Evolutionary conservation across 305 asterid species (phyloP).

Genomic region (Fraxinus latifolia): DNA sequence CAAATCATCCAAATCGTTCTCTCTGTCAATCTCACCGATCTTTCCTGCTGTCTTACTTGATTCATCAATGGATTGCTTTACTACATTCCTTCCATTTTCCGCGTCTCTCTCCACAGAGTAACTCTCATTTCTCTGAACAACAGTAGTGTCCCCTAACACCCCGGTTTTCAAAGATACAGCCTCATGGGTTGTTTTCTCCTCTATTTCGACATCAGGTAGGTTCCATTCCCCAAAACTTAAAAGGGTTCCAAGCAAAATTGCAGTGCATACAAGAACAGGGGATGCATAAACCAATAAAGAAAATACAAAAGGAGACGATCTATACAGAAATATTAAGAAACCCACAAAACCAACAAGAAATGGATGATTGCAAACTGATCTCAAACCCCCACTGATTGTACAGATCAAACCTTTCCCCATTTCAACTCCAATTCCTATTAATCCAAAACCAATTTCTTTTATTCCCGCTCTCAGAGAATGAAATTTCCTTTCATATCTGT

Average conservation of each 20-base stretch:
- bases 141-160: constrained; percentile 37
- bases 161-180: constrained; percentile 40
- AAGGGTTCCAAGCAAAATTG: constrained; percentile 73
- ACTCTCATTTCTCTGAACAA: constrained; percentile 52
- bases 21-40: constrained; percentile 31
- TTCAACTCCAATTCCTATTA: constrained; percentile 54
- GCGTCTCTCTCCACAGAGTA: constrained; percentile 42
- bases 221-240: constrained; percentile 75
- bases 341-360: constrained; percentile 60
- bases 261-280: constrained; percentile 84
- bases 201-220: constrained; percentile 61
- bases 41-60: constrained; percentile 10
- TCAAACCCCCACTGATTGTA: constrained; percentile 44
- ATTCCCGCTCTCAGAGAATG: constrained; percentile 22
- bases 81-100: constrained; percentile 30
- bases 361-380: constrained; percentile 67
- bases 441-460: constrained; percentile 49
- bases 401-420: constrained; percentile 49
- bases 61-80: constrained; percentile 27
- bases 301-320: constrained; percentile 71
- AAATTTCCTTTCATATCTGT: constrained; percentile 38
- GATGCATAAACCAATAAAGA: constrained; percentile 71
- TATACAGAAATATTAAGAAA: constrained; percentile 60
- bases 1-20: constrained; percentile 25
- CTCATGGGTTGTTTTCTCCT: constrained; percentile 41